Base-by-base conservation (phyloP, 2,329 filamentous ascomycete species). In the Orbilia blumenaviensis region DNA sequence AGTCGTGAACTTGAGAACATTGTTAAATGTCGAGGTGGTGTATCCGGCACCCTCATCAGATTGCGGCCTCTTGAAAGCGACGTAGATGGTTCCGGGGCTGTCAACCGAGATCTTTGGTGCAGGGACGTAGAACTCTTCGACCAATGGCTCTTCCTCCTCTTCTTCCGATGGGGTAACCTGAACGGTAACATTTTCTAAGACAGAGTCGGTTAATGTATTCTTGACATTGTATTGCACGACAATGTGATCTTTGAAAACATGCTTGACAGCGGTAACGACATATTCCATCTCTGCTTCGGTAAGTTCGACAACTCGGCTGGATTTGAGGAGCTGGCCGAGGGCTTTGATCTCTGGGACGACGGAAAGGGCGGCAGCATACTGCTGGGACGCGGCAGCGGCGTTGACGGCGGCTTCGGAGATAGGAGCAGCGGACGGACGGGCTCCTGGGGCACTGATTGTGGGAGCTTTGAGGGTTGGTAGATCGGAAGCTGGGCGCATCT, bases 251-350 rank as follows among this genome's bases (percentile, higher is more conserved):
- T 96, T 96, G 89, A 97, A 99, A 81, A 99, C 89, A 82, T 99
- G 95, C 86, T 99, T 99, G 84, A 97, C 88, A 21, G 95, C 90
- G 36, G 88, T 90, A 76, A 99, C 95, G 60, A 97, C 93, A 81
- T 99, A 99, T 84, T 99, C 95, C 18, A 94, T 98, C 84, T 98
- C 95, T 63, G 93, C 92, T 83, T 99, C 95, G 16, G 95, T 98
- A 78, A 99, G 89, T 84, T 97, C 94, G 79, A 96, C 89, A 58
- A 91, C 85, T 25, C 89, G 84, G 73, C 93, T 96, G 46, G 94
- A 97, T 85, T 97, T 98, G 86, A 99, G 91, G 10, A 98, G 89
- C 78, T 87, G 88, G 80, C 95, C 95, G 83, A 97, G 97, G 78
- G 91, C 89, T 82, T 91, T 91, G 86, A 99, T 89, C 83, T 98